A percentile compares a stretch with the other conserved stretches of the same genome.
These are phyloP conservation scores for Myriangium duriaei DNA, from an alignment of 2,329 filamentous ascomycete species.

Conservation along the genomic window DNA sequence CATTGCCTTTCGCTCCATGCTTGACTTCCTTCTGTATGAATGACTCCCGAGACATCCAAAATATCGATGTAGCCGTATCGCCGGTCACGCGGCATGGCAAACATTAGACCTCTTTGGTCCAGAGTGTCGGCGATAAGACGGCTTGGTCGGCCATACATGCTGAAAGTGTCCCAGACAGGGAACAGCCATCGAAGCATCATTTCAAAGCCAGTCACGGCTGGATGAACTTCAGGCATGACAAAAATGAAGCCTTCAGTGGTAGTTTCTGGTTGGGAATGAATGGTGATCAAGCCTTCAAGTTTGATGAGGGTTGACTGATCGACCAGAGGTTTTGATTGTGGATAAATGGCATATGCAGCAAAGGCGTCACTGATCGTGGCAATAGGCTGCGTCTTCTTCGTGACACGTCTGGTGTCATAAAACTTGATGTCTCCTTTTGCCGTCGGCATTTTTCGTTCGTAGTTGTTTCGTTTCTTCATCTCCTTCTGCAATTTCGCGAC, in stretches of 20 bases:
- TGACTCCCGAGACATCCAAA: constrained; percentile 68
- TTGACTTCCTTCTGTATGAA: constrained; percentile 63
- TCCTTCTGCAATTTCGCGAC: constrained; percentile 72
- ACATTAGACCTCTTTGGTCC: constrained; percentile 87
- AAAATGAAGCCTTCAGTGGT: constrained; percentile 90
- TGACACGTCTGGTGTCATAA: constrained; percentile 81
- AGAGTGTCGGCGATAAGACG: constrained; percentile 77
- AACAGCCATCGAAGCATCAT: constrained; percentile 90
- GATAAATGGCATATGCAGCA: constrained; percentile 89
- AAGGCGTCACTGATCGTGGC: constrained; percentile 85
- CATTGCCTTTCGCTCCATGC: constrained; percentile 79
- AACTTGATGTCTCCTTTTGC: constrained; percentile 89
- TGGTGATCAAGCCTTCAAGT: constrained; percentile 79
- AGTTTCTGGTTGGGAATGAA: constrained; percentile 66
- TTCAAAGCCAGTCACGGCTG: constrained; percentile 88
- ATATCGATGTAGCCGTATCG: constrained; percentile 86
- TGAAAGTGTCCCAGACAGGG: constrained; percentile 86
- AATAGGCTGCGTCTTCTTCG: constrained; percentile 81
- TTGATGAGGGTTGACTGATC: constrained; percentile 91
- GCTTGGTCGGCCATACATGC: constrained; percentile 77
- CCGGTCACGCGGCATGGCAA: constrained; percentile 83
- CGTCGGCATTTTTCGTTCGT: constrained; percentile 58
- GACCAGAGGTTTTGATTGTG: constrained; percentile 83
- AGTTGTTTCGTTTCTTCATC: constrained; percentile 67
- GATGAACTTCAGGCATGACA: constrained; percentile 87